Evolutionary conservation across 2,329 filamentous ascomycete genomes (phyloP).

Genomic region (Neocatenulostroma microsporum): DNA sequence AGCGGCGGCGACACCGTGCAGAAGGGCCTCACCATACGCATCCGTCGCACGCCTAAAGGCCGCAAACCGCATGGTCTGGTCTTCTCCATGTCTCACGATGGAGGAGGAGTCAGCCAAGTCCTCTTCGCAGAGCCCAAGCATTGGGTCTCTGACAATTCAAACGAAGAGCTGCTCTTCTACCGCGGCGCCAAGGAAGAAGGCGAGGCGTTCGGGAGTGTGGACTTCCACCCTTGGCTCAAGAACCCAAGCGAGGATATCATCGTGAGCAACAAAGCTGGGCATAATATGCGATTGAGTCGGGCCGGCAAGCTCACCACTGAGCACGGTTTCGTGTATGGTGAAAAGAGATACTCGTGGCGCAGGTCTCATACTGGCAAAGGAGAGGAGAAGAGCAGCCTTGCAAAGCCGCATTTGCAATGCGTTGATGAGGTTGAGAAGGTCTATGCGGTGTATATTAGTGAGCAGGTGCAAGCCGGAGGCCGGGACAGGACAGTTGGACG

Average conservation of each 20-base stretch:
- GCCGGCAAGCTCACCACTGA: neutral
- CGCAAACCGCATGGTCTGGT: neutral
- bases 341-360: neutral
- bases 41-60: neutral
- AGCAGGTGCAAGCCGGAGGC: too few species aligned
- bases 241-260: neutral
- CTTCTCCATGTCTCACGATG: neutral
- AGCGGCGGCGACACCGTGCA: neutral
- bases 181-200: neutral
- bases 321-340: neutral
- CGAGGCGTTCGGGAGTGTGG: neutral
- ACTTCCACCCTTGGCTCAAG: constrained; percentile 1
- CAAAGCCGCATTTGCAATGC: neutral
- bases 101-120: too few species aligned
- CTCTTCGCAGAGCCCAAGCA: neutral
- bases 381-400: neutral
- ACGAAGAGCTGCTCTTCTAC: neutral
- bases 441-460: neutral
- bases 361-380: too few species aligned
- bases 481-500: neutral
- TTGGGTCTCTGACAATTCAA: neutral
- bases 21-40: neutral
- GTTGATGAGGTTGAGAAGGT: neutral
- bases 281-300: neutral
- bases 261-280: neutral